Base-by-base conservation (phyloP, 2,329 filamentous ascomycete genomes). In the Colletotrichum tofieldiae region DNA sequence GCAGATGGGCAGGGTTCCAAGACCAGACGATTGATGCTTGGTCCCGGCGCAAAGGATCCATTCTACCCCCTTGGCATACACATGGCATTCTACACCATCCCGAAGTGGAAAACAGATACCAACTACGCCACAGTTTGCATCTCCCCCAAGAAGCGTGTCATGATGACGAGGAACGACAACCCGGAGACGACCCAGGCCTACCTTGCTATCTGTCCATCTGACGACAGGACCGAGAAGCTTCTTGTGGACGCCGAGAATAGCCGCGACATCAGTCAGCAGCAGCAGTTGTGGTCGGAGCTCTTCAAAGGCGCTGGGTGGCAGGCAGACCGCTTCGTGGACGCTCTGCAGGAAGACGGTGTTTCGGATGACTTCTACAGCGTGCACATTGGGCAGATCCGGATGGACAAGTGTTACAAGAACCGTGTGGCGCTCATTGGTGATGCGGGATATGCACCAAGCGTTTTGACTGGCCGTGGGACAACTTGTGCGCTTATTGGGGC, bases 1-100 rank as follows among this genome's bases (percentile, higher is more conserved):
- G 88, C 88, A 3, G 89, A 91, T 70, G 89, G 89, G 0, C 83
- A 87, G 54, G 80, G 84, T 6, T 90, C 88, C 0, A 83, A 81
- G 39, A 85, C 85, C 2, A 82, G 88, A 23, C 83, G 78, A 58
- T 80, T 82, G 60, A 83, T 86, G 73, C 74, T 86, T 0, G 79
- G 76, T 3, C 47, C 76, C 0, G 75, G 75, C 20, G 55, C 74
- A 26, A 51, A 63, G 20, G 65, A 82, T 12, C 74, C 75, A 0
- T 74, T 79, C n/a, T 35, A 76, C 4, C 74, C 77, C 0, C 74
- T 82, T 1, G 77, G 76, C 1, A 8, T 79, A 18, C 78, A 79
- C 55, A 61, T 75, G 11, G 80, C 76, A 1, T 83, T 82, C 65
- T 85, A 81, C 72, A 81, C 77, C 2, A 76, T 82, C 7, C 77